Evolutionary conservation across 179 eudicot species (phyloP), one percentile per base, ranked within the genome.

Genomic region (Corrigiola litoralis): DNA sequence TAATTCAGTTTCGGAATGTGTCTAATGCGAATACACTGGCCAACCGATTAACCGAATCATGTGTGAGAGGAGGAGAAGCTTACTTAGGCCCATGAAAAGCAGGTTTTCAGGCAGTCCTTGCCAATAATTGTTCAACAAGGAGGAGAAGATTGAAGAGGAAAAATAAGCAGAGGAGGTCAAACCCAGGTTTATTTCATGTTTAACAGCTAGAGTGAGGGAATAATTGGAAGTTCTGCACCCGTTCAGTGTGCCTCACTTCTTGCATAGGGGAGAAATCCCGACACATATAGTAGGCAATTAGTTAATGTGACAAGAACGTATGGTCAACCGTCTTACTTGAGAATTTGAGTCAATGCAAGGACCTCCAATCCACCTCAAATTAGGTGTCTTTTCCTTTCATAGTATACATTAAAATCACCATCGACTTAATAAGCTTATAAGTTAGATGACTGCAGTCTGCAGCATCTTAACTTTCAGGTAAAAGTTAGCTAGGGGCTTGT

Each of bases 51-150:
- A 53, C n/a, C 36, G 58, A 29, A 61, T 3, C 60, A 69, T 61
- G 29, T 61, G 67, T 61, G 67, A 69, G 2, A 61, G 72, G 0
- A 60, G 61, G 24, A 69, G n/a, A 34, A 69, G 62, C 20, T 69
- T 69, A 17, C 52, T 69, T 27, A 61, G 60, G 0, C 51, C 36
- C 34, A 69, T 21, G 32, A 49, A 53, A 57, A 69, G 52, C 24
- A 61, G 42, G 61, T 40, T 31, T 21, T 6, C 33, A 11, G 67
- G 73, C 9, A 69, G 21, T 42, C 61, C 41, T 21, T 61, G 44
- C 73, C 73, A 69, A 23, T 51, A 50, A 51, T 17, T 18, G 40
- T 16, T 58, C 25, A 69, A 47, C 16, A 42, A 32, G 54, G 53
- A 42, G 18, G 63, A 55, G 16, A 2, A 13, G 38, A 4, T 28